Evolutionary conservation across 2,329 filamentous ascomycete species (phyloP).

Genomic region (Chrysoporthe puriensis): DNA sequence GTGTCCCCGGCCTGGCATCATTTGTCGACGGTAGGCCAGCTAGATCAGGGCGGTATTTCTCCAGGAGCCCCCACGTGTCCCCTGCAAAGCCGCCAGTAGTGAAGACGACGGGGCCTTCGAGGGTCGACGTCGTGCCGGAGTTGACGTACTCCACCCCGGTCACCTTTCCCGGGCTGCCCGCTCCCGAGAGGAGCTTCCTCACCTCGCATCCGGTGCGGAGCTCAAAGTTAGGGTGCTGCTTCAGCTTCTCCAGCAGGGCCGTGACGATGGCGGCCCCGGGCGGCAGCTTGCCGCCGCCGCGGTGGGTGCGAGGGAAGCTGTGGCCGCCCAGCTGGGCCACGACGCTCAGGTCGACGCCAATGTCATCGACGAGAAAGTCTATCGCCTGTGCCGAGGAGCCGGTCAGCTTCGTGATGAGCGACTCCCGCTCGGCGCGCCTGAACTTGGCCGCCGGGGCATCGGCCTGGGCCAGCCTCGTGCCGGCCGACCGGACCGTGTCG

Average conservation of each 20-base stretch:
- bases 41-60: slow-evolving; percentile 61
- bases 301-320: slow-evolving; percentile 58
- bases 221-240: slow-evolving; percentile 52
- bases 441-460: slow-evolving; percentile 28
- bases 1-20: slow-evolving; percentile 59
- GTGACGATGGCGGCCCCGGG: slow-evolving; percentile 63
- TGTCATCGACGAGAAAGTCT: slow-evolving; percentile 59
- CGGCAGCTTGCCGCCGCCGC: slow-evolving; percentile 57
- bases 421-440: slow-evolving; percentile 40
- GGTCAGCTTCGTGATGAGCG: slow-evolving; percentile 54
- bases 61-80: slow-evolving; percentile 60
- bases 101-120: slow-evolving; percentile 61
- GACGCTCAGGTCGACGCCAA: slow-evolving; percentile 60
- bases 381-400: slow-evolving; percentile 51
- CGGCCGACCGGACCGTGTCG: slow-evolving; percentile 63
- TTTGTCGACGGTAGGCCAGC: slow-evolving; percentile 65
- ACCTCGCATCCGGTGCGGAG: slow-evolving; percentile 58
- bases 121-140: slow-evolving; percentile 41
- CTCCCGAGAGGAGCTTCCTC: slow-evolving; percentile 48
- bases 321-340: slow-evolving; percentile 66
- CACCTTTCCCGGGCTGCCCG: slow-evolving; percentile 38
- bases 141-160: slow-evolving; percentile 55
- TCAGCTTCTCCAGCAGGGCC: slow-evolving; percentile 55
- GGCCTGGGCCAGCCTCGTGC: slow-evolving; percentile 42
- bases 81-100: slow-evolving; percentile 66